Evolutionary conservation across 2,329 filamentous ascomycete genomes (phyloP).

Genomic region (Cladosporium cucumerinum): DNA sequence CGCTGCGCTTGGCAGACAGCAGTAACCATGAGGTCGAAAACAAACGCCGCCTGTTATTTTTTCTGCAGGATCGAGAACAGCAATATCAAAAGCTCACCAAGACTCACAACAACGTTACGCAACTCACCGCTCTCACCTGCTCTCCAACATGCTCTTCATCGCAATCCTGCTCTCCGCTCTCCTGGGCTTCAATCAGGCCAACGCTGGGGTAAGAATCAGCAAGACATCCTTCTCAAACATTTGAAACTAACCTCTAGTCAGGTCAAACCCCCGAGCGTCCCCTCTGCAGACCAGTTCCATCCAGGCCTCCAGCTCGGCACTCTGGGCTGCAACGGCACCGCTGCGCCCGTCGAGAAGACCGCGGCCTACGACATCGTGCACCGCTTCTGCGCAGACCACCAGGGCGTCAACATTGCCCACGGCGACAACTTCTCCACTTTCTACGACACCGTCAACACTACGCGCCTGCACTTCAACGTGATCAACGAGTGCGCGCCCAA

Average conservation of each 20-base stretch:
- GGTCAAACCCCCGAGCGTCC: background rate
- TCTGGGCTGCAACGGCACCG: background rate
- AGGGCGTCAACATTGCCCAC: conserved; percentile 1
- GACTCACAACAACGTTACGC: background rate
- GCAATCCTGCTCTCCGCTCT: background rate
- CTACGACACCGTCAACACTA: background rate
- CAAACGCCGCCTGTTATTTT: background rate
- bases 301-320: background rate
- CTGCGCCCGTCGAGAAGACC: background rate
- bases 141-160: background rate
- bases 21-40: background rate
- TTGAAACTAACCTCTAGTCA: background rate
- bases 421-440: conserved; percentile 8
- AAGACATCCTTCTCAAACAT: background rate
- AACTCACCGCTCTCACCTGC: background rate
- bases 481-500: conserved; percentile 7
- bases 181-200: background rate
- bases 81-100: background rate
- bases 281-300: background rate
- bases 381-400: conserved; percentile 6
- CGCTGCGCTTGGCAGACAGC: background rate
- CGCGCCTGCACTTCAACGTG: conserved; percentile 10
- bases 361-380: background rate
- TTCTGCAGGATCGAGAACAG: background rate
- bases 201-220: background rate